phyloP scores from a whole-genome alignment of 2,329 filamentous ascomycete species.

The Colletotrichum brevisporum region DNA sequence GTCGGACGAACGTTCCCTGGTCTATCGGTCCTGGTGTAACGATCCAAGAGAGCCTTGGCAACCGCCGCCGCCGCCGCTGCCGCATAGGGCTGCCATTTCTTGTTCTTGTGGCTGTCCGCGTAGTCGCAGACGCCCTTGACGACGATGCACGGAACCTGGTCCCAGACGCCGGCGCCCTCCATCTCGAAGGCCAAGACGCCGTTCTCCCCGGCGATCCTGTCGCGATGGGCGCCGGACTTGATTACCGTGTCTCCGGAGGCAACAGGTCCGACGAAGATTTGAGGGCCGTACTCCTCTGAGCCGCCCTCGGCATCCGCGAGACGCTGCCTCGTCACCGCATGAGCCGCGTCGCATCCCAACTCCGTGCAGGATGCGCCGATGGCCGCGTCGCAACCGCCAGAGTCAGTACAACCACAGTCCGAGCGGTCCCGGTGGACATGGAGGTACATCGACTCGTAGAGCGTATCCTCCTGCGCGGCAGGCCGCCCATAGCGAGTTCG shows the following conservation, averaged over 20 bases:
- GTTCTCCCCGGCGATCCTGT: slow-evolving; percentile 47
- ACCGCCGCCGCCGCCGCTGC: slow-evolving; percentile 49
- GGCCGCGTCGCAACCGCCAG: slow-evolving; percentile 44
- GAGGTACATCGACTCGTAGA: slow-evolving; percentile 46
- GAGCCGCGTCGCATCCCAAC: slow-evolving; percentile 45
- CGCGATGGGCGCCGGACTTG: slow-evolving; percentile 53
- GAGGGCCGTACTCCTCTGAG: slow-evolving; percentile 2
- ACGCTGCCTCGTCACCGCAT: slow-evolving; percentile 30
- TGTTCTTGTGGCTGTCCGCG: slow-evolving; percentile 55
- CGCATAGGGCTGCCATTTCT: slow-evolving; percentile 54
- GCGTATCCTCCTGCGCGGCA: slow-evolving; percentile 44
- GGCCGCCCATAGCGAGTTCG: slow-evolving; percentile 46
- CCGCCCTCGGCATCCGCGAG: background rate
- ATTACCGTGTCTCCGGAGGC: slow-evolving; percentile 57
- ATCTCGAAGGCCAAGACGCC: slow-evolving; percentile 45
- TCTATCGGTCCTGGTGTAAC: background rate
- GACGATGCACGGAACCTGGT: slow-evolving; percentile 50
- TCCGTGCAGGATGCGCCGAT: slow-evolving; percentile 44
- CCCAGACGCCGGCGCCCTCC: slow-evolving; percentile 49
- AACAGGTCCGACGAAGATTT: slow-evolving; percentile 43
- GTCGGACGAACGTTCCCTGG: too few species aligned
- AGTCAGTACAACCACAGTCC: slow-evolving; percentile 23
- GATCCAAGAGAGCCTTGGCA: background rate
- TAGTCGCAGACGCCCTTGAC: slow-evolving; percentile 59
- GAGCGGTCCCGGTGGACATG: slow-evolving; percentile 47